Evolutionary conservation across 2,329 filamentous ascomycete species (phyloP), one percentile per base, ranked within the genome.

Genomic region (Colletotrichum spaethianum): DNA sequence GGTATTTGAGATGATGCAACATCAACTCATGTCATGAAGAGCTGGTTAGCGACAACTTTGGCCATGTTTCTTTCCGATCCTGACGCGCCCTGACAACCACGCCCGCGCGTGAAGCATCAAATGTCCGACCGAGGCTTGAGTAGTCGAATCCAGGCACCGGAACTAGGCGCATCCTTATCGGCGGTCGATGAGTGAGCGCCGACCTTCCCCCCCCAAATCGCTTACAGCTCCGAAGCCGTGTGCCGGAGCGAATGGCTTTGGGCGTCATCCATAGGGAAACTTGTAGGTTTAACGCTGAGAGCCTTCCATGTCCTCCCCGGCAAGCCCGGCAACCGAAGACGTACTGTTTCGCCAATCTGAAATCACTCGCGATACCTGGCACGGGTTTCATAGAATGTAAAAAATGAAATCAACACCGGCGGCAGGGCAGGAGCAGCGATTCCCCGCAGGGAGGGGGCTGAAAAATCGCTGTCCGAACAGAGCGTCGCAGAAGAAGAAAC

Each of bases 401-500:
- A 52, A 31, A 38, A 20, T 36, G 9, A 12, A 18, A 40, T 26
- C n/a, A 3, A 16, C n/a, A 11, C 60, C 44, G 23, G 33, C 44
- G 31, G 23, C 9, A n/a, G 33, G 14, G 23, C 5, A 38, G 23
- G 18, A 9, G 8, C n/a, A 11, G 38, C 36, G 18, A 28, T 40
- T 28, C 28, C 60, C 50, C 42, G 48, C 36, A 18, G 6, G 36
- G 20, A 40, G n/a, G n/a, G n/a, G n/a, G 33, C 16, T 12, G 23
- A n/a, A 23, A 23, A 28, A 44, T 20, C 42, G 20, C 26, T 50
- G 44, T 52, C 33, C 38, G 60, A 65, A n/a, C 61, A 26, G 31
- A 57, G 40, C 40, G 63, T 31, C 56, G 33, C 26, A 44, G 42
- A 63, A 68, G 42, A 63, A 68, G 53, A 28, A 23, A 56, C 16